Evolutionary conservation across 163 green algal genomes (phyloP), one percentile per base, ranked within the genome.

Genomic region (Chlamydomonas reinhardtii): DNA sequence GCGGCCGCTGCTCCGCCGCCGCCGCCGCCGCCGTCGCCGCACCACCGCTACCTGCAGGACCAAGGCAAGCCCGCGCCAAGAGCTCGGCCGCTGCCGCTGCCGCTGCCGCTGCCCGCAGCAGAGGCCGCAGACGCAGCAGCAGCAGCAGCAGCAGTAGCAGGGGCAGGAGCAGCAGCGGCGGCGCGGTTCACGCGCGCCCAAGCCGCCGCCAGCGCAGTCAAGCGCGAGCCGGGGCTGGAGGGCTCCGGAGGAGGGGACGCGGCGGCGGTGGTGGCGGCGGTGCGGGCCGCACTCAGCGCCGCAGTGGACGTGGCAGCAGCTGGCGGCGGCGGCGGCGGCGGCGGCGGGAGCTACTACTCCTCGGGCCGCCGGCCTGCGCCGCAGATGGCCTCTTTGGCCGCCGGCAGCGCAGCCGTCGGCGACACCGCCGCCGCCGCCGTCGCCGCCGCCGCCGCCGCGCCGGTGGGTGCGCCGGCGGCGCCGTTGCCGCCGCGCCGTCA

Each of bases 271-370:
- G 65, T 39, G 48, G 56, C 78, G 52, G 70, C 68, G 56, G 85
- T 59, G 8, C 48, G 59, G 2, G 69, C 70, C 15, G 69, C 76
- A 2, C 52, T 82, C 25, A 84, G 76, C 39, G 76, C 76, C 64
- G 76, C 76, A 9, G 75, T 72, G 39, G 75, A 82, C 59, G 48
- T 56, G 48, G 11, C 48, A 19, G 48, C 48, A 20, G 48, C 11
- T 14, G 48, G 48, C 48, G 32, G 65, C 56, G 62, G 68, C 22
- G 74, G 56, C 32, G 56, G 74, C 12, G 74, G 74, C 54, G 74
- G 54, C 15, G 59, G 56, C 34, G 74, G 34, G 22, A 25, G 32
- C n/a, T n/a, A n/a, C n/a, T n/a, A n/a, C 34, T 32, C 59, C 59
- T 27, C 35, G 62, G 68, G 4, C 32, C 68, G 68, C 8, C 68